phyloP scores from a whole-genome alignment of 371 early-diverging fungal genomes.

The Apophysomyces elegans region DNA sequence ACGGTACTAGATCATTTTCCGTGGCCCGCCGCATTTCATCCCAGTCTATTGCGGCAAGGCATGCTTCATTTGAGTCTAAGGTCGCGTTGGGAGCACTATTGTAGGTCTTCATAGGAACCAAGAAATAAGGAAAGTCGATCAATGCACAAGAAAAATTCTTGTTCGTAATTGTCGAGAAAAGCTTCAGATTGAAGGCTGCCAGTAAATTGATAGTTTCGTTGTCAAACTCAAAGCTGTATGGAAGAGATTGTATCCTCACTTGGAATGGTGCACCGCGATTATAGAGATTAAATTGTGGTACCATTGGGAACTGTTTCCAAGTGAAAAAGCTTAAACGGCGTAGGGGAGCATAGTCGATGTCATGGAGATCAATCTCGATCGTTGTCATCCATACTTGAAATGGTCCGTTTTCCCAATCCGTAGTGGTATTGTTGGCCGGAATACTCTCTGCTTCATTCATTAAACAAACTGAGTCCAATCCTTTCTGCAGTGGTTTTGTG shows the following conservation, averaged over 20 bases:
- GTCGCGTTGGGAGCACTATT: slow-evolving; percentile 14
- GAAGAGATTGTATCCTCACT: slow-evolving; percentile 28
- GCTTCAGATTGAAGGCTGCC: slow-evolving; percentile 54
- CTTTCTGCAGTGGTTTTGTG: not conserved
- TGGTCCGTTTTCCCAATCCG: slow-evolving; percentile 25
- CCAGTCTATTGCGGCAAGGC: slow-evolving; percentile 61
- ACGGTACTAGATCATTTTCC: slow-evolving; percentile 14
- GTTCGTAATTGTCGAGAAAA: slow-evolving; percentile 55
- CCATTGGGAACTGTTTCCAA: slow-evolving; percentile 46
- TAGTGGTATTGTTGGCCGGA: not conserved
- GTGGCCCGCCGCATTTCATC: slow-evolving; percentile 37
- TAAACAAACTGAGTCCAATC: not conserved
- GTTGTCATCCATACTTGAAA: slow-evolving; percentile 36
- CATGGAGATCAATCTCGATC: slow-evolving; percentile 28
- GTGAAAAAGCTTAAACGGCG: slow-evolving; percentile 59
- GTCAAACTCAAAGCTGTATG: slow-evolving; percentile 28
- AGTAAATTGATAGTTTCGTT: slow-evolving; percentile 40
- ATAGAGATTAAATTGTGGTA: slow-evolving; percentile 48
- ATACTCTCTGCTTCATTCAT: not conserved
- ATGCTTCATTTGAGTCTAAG: not conserved
- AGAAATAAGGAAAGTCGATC: slow-evolving; percentile 56
- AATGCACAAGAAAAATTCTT: slow-evolving; percentile 57
- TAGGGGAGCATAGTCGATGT: slow-evolving; percentile 35
- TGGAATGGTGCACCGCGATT: slow-evolving; percentile 37
- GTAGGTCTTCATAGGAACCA: slow-evolving; percentile 52